phyloP scores from a whole-genome alignment of 805 yeast species.

The Schizosaccharomyces octosporus region DNA sequence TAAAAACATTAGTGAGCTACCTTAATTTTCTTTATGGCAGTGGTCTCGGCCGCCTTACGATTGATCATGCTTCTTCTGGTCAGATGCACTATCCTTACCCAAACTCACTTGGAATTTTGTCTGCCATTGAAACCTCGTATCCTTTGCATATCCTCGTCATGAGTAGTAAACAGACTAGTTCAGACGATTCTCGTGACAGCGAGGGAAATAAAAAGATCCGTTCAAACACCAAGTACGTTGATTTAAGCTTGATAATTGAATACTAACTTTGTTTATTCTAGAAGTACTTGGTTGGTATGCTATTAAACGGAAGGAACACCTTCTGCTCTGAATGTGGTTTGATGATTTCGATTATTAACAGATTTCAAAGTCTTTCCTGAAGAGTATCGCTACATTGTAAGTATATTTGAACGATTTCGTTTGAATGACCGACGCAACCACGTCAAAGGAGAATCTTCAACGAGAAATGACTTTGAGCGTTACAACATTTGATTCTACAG shows the following conservation, averaged over 20 bases:
- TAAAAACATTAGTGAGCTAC: too few relatives aligned
- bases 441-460: background rate
- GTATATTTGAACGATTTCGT: background rate
- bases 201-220: background rate
- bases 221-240: background rate
- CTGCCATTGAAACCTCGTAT: background rate
- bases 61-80: background rate
- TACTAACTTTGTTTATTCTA: background rate
- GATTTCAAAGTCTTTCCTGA: background rate
- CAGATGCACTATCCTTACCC: background rate
- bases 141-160: background rate
- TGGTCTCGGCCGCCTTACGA: too few relatives aligned
- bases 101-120: too few relatives aligned
- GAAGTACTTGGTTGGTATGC: background rate
- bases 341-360: background rate
- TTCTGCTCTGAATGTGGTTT: background rate
- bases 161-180: background rate
- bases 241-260: background rate
- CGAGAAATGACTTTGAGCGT: background rate
- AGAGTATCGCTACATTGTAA: constrained; percentile 1
- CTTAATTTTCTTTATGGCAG: too few relatives aligned
- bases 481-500: background rate
- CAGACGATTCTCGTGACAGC: background rate
- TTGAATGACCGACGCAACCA: background rate
- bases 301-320: background rate